phyloP scores from a whole-genome alignment of 2,329 filamentous ascomycete genomes.

The Colletotrichum sublineola region DNA sequence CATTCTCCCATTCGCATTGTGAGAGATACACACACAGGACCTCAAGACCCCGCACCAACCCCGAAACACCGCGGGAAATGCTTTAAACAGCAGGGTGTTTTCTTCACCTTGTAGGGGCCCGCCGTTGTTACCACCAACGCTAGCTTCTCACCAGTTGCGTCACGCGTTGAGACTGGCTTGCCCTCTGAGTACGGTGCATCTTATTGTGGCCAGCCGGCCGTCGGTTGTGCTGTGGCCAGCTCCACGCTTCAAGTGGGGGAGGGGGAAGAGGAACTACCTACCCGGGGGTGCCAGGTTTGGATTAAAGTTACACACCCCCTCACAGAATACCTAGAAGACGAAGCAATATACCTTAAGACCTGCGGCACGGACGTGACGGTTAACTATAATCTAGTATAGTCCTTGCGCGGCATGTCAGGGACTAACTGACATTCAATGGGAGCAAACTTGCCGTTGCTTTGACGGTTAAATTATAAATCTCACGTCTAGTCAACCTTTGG shows the following conservation, averaged over 20 bases:
- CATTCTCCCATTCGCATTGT: background rate
- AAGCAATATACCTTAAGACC: background rate
- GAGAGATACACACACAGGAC: background rate
- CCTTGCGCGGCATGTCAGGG: conserved; percentile 5
- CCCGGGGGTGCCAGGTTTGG: too few relatives aligned
- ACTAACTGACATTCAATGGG: background rate
- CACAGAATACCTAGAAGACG: too few relatives aligned
- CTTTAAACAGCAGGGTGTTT: conserved; percentile 20
- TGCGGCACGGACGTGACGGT: background rate
- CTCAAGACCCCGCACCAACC: conserved; percentile 16
- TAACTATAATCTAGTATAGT: background rate
- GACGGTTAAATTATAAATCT: background rate
- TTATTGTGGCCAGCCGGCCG: background rate
- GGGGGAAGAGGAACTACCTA: too few relatives aligned
- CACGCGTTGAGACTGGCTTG: background rate
- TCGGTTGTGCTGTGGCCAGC: background rate
- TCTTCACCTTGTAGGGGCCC: background rate
- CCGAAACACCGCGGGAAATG: conserved; percentile 27
- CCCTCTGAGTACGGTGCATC: background rate
- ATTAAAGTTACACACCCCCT: too few relatives aligned
- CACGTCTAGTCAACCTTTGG: too few relatives aligned
- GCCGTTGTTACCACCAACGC: background rate
- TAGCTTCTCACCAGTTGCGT: background rate
- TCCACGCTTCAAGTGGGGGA: too few relatives aligned
- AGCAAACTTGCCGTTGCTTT: background rate